Evolutionary conservation across 2,329 filamentous ascomycete genomes (phyloP).

Genomic region (Cadophora sp.): DNA sequence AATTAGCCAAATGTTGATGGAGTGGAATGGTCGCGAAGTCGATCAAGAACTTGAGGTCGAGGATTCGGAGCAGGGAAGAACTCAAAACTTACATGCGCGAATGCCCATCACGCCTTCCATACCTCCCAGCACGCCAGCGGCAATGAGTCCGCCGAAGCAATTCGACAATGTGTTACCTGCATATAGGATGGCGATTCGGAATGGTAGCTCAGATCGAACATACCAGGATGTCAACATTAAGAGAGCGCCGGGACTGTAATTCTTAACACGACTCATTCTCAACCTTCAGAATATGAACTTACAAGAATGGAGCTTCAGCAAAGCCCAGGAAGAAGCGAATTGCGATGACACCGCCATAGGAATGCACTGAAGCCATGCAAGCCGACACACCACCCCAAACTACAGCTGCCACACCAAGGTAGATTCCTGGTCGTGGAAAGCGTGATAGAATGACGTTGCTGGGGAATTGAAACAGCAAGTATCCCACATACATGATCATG

Average conservation of each 20-base stretch:
- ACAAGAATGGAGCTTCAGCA: conserved; percentile 51
- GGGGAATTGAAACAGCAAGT: conserved; percentile 45
- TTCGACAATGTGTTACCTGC: conserved; percentile 47
- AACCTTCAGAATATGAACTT: neutral
- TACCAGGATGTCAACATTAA: conserved; percentile 49
- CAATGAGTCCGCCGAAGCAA: conserved; percentile 50
- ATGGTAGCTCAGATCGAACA: conserved; percentile 49
- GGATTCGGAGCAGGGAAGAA: too few relatives aligned
- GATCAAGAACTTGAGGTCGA: too few relatives aligned
- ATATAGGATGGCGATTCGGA: conserved; percentile 47
- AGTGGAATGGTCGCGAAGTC: neutral
- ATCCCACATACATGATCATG: conserved; percentile 42
- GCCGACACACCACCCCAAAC: conserved; percentile 49
- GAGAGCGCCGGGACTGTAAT: conserved; percentile 47
- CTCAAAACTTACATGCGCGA: conserved; percentile 14
- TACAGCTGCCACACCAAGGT: conserved; percentile 46
- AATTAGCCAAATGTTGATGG: too few relatives aligned
- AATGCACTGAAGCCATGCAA: conserved; percentile 50
- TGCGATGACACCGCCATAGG: conserved; percentile 35
- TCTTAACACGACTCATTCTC: neutral
- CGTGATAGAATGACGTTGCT: conserved; percentile 50
- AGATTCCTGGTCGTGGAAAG: conserved; percentile 35
- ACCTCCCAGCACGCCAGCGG: conserved; percentile 45
- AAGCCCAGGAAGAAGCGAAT: conserved; percentile 42
- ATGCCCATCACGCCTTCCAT: conserved; percentile 21